Base-by-base conservation (phyloP, 208 protist species). In the Polymyxa betae region DNA sequence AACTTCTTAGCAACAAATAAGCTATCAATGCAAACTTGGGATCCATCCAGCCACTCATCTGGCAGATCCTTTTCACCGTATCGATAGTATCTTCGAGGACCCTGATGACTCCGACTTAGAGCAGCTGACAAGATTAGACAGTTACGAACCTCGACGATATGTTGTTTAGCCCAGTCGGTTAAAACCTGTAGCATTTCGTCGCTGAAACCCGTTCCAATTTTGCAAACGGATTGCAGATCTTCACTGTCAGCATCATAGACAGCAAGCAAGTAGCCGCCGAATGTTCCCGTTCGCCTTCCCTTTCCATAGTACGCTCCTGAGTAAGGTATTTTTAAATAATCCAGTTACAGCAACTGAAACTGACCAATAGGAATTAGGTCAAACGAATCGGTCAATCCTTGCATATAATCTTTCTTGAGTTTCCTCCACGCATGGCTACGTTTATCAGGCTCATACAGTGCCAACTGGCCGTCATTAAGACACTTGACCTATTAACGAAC, bases 291-390 rank as follows among this genome's bases (percentile, higher is more conserved):
- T 46, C 99, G 95, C 92, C 99, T 99, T 20, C 93, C 93, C 91
- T 97, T 98, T n/a, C 99, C 99, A 88, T 96, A 96, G 90, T 96
- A 99, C 46, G 91, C 92, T 0, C 91, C 91, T 12, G 90, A 60
- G 24, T 40, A 29, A 5, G 24, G 24, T 24, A 5, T 29, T 29
- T 60, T 29, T 29, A 60, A 60, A 60, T 29, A 60, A 60, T 24
- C 12, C 24, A 5, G 49, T 29, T 29, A 60, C 49, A 5, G 49
- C 24, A 24, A 60, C 12, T 82, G 41, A 44, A 92, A 93, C 0
- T 95, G 98, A 29, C 97, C 99, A 90, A 99, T 98, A 1, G 98
- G 98, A 0, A 99, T 98, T 0, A 99, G 94, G 94, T 99, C 99
- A 0, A 99, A 90, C 0, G 97, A 98, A 94, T 99, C 99, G 0